A percentile compares a stretch with the other conserved stretches of the same genome.
These are phyloP conservation scores for Aspergillus fumigatiaffinis DNA, from an alignment of 2,329 filamentous ascomycete species.

Conservation along the genomic window DNA sequence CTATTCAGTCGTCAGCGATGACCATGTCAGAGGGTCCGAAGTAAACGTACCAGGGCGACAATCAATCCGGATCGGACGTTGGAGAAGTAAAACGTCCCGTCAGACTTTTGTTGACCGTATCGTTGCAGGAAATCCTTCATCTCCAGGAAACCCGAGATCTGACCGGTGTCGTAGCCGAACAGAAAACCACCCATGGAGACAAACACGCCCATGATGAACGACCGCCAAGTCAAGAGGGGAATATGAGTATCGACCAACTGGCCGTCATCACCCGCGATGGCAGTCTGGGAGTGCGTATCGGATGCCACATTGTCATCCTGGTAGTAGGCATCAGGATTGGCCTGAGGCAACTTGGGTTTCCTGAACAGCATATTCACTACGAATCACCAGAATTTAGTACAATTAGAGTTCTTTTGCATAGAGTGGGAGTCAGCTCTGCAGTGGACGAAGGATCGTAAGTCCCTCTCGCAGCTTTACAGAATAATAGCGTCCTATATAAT, in stretches of 20 bases:
- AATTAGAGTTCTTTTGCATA: not conserved
- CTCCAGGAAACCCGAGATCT: constrained; percentile 42
- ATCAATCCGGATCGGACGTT: constrained; percentile 42
- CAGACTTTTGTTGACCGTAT: constrained; percentile 29
- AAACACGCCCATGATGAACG: constrained; percentile 35
- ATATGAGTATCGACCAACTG: constrained; percentile 14
- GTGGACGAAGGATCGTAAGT: not conserved
- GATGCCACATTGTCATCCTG: not conserved
- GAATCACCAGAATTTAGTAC: not conserved
- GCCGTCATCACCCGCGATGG: not conserved
- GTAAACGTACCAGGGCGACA: constrained; percentile 34
- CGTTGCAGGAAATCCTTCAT: constrained; percentile 40
- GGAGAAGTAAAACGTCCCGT: constrained; percentile 35
- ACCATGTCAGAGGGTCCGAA: not conserved
- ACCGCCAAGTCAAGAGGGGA: constrained; percentile 27
- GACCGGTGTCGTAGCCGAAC: constrained; percentile 42
- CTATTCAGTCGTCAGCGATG: constrained; percentile 17
- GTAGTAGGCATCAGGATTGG: not conserved
- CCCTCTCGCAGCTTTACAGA: not conserved
- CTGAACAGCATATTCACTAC: not conserved
- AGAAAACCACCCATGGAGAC: constrained; percentile 46
- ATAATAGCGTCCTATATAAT: not conserved
- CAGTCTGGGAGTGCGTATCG: not conserved
- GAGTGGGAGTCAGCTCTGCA: not conserved
- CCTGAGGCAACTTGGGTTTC: not conserved